A percentile compares a stretch with the other conserved stretches of the same genome.
Conservation (phyloP, 1,284 basidiomycete species). For the Taiwanofungus camphoratus region DNA sequence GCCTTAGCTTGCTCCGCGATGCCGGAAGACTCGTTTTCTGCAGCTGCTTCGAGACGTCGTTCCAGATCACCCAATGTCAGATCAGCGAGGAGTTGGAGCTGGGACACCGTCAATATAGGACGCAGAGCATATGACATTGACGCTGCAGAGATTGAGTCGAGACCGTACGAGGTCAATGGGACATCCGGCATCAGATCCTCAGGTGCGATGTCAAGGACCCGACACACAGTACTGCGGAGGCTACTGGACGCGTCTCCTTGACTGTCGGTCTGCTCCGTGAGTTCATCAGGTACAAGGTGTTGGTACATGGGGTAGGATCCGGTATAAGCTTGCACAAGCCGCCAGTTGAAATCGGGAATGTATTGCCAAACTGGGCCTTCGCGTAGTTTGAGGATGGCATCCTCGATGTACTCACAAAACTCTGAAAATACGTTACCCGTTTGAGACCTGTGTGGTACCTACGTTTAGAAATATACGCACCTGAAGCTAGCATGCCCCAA, state of each 20-base stretch:
- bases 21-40: not conserved
- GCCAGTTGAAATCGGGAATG: slow-evolving; percentile 31
- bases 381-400: slow-evolving; percentile 22
- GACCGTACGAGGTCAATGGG: slow-evolving; percentile 36
- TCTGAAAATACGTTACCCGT: slow-evolving; percentile 24
- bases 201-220: slow-evolving; percentile 25
- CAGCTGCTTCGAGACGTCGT: slow-evolving; percentile 2
- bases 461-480: slow-evolving; percentile 25
- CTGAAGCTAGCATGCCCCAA: slow-evolving; percentile 27
- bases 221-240: slow-evolving; percentile 15
- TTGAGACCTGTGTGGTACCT: not conserved
- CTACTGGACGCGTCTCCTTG: not conserved
- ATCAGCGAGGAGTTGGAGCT: slow-evolving; percentile 34
- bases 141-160: slow-evolving; percentile 36
- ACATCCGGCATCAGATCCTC: slow-evolving; percentile 32
- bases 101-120: slow-evolving; percentile 27
- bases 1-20: not conserved
- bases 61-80: slow-evolving; percentile 19
- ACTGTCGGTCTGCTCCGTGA: not conserved
- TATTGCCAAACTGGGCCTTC: slow-evolving; percentile 21
- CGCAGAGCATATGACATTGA: slow-evolving; percentile 30
- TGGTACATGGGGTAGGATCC: slow-evolving; percentile 22
- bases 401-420: slow-evolving; percentile 27
- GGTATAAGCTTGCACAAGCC: slow-evolving; percentile 17
- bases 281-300: slow-evolving; percentile 17